Evolutionary conservation across 2,329 filamentous ascomycete genomes (phyloP), one percentile per base, ranked within the genome.

Genomic region (Sclerotinia borealis): DNA sequence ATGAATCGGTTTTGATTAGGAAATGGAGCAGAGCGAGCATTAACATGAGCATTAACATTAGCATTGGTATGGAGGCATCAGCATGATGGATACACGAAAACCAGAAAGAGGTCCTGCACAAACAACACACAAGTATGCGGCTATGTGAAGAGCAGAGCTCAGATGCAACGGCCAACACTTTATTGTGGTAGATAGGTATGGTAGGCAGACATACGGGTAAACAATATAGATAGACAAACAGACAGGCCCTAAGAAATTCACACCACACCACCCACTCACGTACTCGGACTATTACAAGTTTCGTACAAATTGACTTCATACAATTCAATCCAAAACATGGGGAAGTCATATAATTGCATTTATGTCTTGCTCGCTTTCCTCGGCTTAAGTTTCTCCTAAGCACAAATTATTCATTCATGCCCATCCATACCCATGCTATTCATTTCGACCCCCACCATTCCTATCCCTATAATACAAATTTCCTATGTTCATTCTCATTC

Each of bases 381-480:
- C 19, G 19, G 52, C 37, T 43, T 43, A 2, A 31, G 34, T 19
- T 45, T 45, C 27, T 31, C 22, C 52, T n/a, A 45, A 22, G 52
- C 27, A 37, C 45, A 22, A 45, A 34, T 56, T 31, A 56, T 43
- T 22, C 52, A 56, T n/a, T n/a, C n/a, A n/a, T n/a, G n/a, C n/a
- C n/a, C n/a, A n/a, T n/a, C n/a, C n/a, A n/a, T 34, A 13, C 25
- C 52, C 25, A 34, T 43, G 17, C 27, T 27, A 17, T 56, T 56
- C 27, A 56, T 45, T 17, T 56, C 39, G n/a, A n/a, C n/a, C n/a
- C n/a, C n/a, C n/a, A n/a, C n/a, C n/a, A 47, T n/a, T 25, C 43
- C 43, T 10, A 19, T 50, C 34, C 22, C 51, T 52, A 60, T 60
- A 52, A 31, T 60, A 60, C 58, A 52, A 60, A 60, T 41, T 17